phyloP scores from a whole-genome alignment of 2,329 filamentous ascomycete species.

The Aspergillus ochraceus region DNA sequence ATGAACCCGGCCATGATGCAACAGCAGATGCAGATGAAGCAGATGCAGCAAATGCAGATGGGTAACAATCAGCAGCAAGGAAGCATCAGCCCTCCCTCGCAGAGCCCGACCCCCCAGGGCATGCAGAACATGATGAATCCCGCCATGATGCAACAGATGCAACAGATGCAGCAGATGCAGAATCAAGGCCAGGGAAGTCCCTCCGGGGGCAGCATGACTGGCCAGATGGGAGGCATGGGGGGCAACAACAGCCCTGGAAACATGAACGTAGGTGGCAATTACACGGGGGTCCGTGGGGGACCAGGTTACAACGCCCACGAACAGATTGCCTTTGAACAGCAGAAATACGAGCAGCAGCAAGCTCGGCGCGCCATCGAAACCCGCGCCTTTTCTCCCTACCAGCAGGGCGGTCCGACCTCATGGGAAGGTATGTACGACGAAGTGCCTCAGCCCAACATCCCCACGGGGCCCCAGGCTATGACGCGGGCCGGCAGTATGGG shows the following conservation, averaged over 20 bases:
- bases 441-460: constrained; percentile 75
- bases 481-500: constrained; percentile 44
- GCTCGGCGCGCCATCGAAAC: constrained; percentile 53
- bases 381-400: constrained; percentile 43
- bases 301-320: constrained; percentile 68
- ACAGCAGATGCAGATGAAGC: constrained; percentile 56
- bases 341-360: constrained; percentile 73
- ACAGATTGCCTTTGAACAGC: constrained; percentile 73
- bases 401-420: constrained; percentile 69
- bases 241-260: constrained; percentile 27
- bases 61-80: constrained; percentile 40
- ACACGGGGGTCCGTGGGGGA: constrained; percentile 44
- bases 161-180: constrained; percentile 63
- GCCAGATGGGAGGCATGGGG: constrained; percentile 31
- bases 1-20: constrained; percentile 77
- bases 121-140: constrained; percentile 64
- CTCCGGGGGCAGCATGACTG: constrained; percentile 37
- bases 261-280: constrained; percentile 48
- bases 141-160: constrained; percentile 73
- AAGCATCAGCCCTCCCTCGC: constrained; percentile 36
- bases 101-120: constrained; percentile 54
- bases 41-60: constrained; percentile 55
- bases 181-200: constrained; percentile 37
- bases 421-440: constrained; percentile 99
- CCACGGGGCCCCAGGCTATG: constrained; percentile 52